Conservation (phyloP, 2,329 filamentous ascomycete species). For the Alternaria sp. region DNA sequence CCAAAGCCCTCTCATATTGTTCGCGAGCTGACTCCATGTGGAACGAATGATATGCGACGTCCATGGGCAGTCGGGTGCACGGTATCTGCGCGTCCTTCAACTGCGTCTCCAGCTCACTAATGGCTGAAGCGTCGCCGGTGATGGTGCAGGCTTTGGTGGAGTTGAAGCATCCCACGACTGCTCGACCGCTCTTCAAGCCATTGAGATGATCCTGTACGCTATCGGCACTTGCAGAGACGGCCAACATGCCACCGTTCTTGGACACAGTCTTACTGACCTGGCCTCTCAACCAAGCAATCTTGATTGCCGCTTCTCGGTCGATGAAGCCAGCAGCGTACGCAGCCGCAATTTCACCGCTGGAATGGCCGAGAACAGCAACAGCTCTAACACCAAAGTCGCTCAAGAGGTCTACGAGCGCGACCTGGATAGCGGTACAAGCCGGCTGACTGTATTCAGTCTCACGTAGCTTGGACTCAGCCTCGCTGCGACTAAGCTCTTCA, state of each 20-base stretch:
- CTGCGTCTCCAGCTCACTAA: slow-evolving; percentile 36
- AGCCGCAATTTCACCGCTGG: slow-evolving; percentile 30
- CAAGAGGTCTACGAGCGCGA: slow-evolving; percentile 26
- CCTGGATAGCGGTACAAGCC: slow-evolving; percentile 24
- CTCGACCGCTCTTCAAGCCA: not conserved
- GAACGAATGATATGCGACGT: slow-evolving; percentile 50
- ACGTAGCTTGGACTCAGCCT: not conserved
- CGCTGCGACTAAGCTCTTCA: slow-evolving; percentile 7
- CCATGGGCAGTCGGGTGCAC: slow-evolving; percentile 6
- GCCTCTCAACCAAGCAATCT: slow-evolving; percentile 6
- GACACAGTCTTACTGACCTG: slow-evolving; percentile 5
- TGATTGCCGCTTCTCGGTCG: slow-evolving; percentile 6
- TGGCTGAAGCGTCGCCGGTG: slow-evolving; percentile 52
- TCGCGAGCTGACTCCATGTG: slow-evolving; percentile 43
- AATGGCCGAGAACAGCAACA: slow-evolving; percentile 24
- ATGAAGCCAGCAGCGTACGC: slow-evolving; percentile 18
- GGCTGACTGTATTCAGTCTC: slow-evolving; percentile 22
- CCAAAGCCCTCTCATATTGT: slow-evolving; percentile 1
- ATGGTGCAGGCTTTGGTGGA: slow-evolving; percentile 52
- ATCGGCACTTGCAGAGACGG: not conserved
- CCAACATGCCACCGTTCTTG: slow-evolving; percentile 9
- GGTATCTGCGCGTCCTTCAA: slow-evolving; percentile 4
- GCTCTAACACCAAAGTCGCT: slow-evolving; percentile 11
- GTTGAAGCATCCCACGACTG: slow-evolving; percentile 42
- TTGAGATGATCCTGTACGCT: not conserved